phyloP scores from a whole-genome alignment of 1,284 basidiomycete species.

The Anthracocystis walkeri region DNA sequence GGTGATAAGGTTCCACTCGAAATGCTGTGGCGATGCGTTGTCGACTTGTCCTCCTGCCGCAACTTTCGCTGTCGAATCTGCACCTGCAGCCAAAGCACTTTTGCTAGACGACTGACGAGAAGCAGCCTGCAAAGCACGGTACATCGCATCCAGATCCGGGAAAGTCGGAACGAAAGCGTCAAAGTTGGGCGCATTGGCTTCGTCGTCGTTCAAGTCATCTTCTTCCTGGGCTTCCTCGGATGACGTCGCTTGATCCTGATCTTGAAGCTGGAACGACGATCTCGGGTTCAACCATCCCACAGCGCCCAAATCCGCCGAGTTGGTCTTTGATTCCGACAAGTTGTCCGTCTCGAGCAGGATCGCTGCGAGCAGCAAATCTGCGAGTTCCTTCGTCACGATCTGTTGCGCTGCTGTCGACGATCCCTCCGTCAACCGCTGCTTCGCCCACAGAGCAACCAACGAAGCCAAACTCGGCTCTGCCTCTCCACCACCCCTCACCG shows the following conservation, averaged over 20 bases:
- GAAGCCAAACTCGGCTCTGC: conserved; percentile 36
- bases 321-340: conserved; percentile 37
- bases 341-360: conserved; percentile 45
- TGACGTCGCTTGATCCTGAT: conserved; percentile 19
- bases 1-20: conserved; percentile 51
- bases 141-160: conserved; percentile 47
- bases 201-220: conserved; percentile 33
- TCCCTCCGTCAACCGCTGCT: conserved; percentile 11
- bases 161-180: conserved; percentile 48
- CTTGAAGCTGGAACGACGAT: conserved; percentile 38
- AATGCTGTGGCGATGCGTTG: conserved; percentile 27
- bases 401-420: not conserved
- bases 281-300: conserved; percentile 44
- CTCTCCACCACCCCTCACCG: conserved; percentile 21
- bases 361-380: conserved; percentile 36
- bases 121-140: conserved; percentile 30
- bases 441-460: conserved; percentile 46
- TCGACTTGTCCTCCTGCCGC: not conserved
- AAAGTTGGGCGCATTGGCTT: conserved; percentile 33
- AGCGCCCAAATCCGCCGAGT: conserved; percentile 45
- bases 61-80: not conserved
- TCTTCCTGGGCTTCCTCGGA: not conserved
- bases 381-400: conserved; percentile 29
- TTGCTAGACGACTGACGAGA: conserved; percentile 18
- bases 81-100: not conserved